Conservation (phyloP, 257 asterid genomes). For the Salvia splendens region DNA sequence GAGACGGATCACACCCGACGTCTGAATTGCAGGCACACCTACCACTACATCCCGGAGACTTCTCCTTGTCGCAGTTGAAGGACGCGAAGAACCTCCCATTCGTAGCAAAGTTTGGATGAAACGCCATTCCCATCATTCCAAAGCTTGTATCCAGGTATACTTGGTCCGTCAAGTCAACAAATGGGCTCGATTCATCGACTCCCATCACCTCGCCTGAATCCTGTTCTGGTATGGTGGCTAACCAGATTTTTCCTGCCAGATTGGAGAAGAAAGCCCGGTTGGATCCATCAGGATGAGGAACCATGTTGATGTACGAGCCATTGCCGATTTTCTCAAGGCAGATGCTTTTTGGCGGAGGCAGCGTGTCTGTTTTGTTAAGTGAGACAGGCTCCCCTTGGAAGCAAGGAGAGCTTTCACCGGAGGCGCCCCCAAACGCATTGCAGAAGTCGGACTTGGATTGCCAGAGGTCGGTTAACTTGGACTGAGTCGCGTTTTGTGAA, state of each 20-base stretch:
- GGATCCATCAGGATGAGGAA: conserved; percentile 90
- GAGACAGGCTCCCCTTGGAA: conserved; percentile 59
- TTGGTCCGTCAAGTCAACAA: conserved; percentile 82
- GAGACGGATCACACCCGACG: conserved; percentile 81
- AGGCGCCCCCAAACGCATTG: conserved; percentile 61
- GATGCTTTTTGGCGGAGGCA: conserved; percentile 60
- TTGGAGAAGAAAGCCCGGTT: conserved; percentile 79
- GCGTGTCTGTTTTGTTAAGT: conserved; percentile 44
- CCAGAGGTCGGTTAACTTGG: conserved; percentile 81
- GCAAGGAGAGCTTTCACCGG: conserved; percentile 49
- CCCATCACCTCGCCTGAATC: conserved; percentile 67
- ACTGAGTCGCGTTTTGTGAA: conserved; percentile 46
- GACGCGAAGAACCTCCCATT: conserved; percentile 96
- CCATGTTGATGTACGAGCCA: conserved; percentile 81
- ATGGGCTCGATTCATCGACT: conserved; percentile 73
- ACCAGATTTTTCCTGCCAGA: conserved; percentile 77
- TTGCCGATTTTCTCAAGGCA: conserved; percentile 79
- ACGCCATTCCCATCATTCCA: conserved; percentile 97
- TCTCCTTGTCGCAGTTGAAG: conserved; percentile 73
- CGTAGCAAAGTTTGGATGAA: conserved; percentile 69
- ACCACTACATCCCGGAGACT: conserved; percentile 69
- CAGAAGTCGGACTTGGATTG: conserved; percentile 73
- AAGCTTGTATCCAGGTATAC: conserved; percentile 63
- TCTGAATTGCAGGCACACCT: conserved; percentile 88
- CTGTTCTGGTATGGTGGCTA: conserved; percentile 81